Evolutionary conservation across 116 monocot genomes (phyloP), one percentile per base, ranked within the genome.

Genomic region (Zostera marina): DNA sequence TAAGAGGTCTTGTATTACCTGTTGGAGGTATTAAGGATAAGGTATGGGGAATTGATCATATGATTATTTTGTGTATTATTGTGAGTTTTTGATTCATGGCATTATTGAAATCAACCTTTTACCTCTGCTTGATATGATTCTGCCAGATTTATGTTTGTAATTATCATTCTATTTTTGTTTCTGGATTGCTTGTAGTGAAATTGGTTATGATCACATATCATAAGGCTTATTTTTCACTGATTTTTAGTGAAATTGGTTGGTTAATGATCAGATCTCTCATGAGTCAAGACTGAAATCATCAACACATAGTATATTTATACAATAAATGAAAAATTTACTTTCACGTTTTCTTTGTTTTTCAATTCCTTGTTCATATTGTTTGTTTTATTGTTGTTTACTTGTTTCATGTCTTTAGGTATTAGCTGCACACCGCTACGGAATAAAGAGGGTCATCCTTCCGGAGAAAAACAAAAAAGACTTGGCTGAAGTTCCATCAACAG

Each of bases 11-110:
- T 58, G 90, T 98, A 63, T 70, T 98, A 62, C 98, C 90, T 66
- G 98, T 98, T 68, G 90, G 98, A 39, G 98, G 98, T 11, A 73
- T 98, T 65, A 98, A 98, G 69, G 98, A 98, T 58, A 98, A 98
- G 98, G 98, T 88, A 62, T 16, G 16, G 41, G 47, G 42, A 41
- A 21, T 6, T 22, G n/a, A 15, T 10, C 20, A 59, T n/a, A n/a
- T 59, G 20, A 7, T 19, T 41, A 54, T 53, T 54, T 71, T 40
- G 38, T 56, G 60, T 12, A 42, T 10, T 41, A 48, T 16, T 48
- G 19, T 48, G 3, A 47, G 12, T 14, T 12, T 11, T 46, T 11
- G 5, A 14, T 48, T 16, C 17, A 19, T 48, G 48, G 17, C 15
- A 19, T 48, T 19, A 6, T 48, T 15, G 19, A 48, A 7, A 47